Conservation (phyloP, 2,329 filamentous ascomycete genomes). For the Aspergillus hortae region DNA sequence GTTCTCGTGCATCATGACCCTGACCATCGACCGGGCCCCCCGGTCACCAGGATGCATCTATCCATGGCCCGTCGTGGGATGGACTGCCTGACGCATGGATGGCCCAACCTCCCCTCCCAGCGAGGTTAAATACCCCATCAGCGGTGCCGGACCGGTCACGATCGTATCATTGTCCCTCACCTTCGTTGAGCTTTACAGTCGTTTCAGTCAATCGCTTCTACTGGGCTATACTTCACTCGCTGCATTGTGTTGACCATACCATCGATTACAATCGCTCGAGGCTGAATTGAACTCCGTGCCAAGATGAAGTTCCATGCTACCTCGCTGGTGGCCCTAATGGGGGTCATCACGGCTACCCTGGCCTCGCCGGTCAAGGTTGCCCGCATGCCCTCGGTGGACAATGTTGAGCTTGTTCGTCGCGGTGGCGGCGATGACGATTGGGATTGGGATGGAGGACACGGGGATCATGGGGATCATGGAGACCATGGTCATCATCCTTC, state of each 20-base stretch:
- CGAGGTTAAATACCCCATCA: background rate
- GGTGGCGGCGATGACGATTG: background rate
- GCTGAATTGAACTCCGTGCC: no score
- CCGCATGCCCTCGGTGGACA: background rate
- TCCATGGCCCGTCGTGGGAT: background rate
- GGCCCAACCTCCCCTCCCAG: background rate
- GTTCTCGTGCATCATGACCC: background rate
- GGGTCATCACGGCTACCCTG: background rate
- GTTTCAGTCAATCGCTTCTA: background rate
- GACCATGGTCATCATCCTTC: background rate
- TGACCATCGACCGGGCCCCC: background rate
- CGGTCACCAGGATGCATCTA: background rate
- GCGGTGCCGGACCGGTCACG: no score
- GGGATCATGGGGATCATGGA: background rate
- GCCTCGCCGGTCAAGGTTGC: background rate
- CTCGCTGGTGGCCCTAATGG: background rate
- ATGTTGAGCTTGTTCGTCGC: background rate
- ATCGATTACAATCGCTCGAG: background rate
- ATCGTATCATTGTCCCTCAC: background rate
- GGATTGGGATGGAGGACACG: background rate
- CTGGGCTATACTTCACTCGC: background rate
- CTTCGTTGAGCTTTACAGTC: background rate
- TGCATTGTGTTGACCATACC: background rate
- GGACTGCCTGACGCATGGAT: background rate
- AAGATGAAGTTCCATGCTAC: background rate